Conservation (phyloP, 179 eudicot genomes). For the Beta lomatogona region DNA sequence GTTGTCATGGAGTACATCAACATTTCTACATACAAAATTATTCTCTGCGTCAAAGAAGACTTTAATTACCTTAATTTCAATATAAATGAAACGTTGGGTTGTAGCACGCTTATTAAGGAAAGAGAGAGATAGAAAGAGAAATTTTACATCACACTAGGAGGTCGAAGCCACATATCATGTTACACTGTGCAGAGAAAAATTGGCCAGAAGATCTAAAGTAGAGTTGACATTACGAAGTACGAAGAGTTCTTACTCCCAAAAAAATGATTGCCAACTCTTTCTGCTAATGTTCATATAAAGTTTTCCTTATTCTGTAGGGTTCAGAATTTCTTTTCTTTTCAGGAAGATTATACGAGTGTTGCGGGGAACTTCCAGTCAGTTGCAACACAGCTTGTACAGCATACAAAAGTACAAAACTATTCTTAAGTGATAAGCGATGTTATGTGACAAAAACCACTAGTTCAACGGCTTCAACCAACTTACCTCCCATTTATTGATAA, state of each 20-base stretch:
- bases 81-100: too few species aligned
- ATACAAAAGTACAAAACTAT: background rate
- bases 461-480: background rate
- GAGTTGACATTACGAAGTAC: background rate
- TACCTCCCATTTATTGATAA: background rate
- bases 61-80: too few species aligned
- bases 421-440: background rate
- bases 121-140: background rate
- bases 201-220: background rate
- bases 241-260: background rate
- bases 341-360: background rate
- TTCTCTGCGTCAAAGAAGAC: background rate
- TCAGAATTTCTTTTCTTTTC: background rate
- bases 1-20: background rate
- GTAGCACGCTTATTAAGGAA: too few species aligned
- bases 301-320: background rate
- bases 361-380: background rate
- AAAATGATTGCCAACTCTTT: background rate
- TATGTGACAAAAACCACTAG: background rate
- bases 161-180: background rate
- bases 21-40: background rate
- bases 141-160: background rate
- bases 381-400: background rate
- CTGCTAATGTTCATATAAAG: background rate
- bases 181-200: background rate